phyloP scores from a whole-genome alignment of 1,284 basidiomycete species.

The Fomitopsis betulina region DNA sequence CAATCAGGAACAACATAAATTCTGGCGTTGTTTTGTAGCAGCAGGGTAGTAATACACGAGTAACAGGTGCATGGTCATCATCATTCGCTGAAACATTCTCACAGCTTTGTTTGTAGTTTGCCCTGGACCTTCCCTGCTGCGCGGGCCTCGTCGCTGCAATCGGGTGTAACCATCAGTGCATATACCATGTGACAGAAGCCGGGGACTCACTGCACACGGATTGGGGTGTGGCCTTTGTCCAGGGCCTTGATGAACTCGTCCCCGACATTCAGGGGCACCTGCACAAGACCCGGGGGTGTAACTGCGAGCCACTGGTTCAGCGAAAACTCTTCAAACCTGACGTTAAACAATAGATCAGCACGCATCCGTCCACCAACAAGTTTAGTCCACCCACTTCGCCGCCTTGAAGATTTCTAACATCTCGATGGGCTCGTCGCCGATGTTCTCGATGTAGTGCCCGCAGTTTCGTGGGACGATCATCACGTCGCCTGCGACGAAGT shows the following conservation, averaged over 20 bases:
- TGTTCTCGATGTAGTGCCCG: constrained; percentile 66
- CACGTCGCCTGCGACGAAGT: constrained; percentile 5
- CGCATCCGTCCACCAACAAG: background rate
- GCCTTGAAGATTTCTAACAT: constrained; percentile 61
- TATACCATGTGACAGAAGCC: no score
- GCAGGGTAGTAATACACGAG: background rate
- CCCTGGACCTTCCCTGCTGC: background rate
- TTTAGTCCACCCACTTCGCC: constrained; percentile 28
- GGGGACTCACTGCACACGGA: constrained; percentile 1
- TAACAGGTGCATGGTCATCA: background rate
- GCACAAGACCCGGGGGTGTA: constrained; percentile 54
- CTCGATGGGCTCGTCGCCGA: constrained; percentile 49
- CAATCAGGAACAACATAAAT: no score
- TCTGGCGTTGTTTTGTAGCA: no score
- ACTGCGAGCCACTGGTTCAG: constrained; percentile 54
- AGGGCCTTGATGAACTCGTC: constrained; percentile 46
- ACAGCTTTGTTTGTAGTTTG: background rate
- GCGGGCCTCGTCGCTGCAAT: background rate
- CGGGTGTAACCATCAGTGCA: background rate
- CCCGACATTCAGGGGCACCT: constrained; percentile 50
- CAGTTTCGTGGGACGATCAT: constrained; percentile 5
- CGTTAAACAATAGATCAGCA: background rate
- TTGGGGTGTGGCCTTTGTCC: constrained; percentile 4
- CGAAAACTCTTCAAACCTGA: constrained; percentile 18
- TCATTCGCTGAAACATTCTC: background rate